Evolutionary conservation across 768 basidiomycete species (phyloP), one percentile per base, ranked within the genome.

Genomic region (Naganishia kalamii): DNA sequence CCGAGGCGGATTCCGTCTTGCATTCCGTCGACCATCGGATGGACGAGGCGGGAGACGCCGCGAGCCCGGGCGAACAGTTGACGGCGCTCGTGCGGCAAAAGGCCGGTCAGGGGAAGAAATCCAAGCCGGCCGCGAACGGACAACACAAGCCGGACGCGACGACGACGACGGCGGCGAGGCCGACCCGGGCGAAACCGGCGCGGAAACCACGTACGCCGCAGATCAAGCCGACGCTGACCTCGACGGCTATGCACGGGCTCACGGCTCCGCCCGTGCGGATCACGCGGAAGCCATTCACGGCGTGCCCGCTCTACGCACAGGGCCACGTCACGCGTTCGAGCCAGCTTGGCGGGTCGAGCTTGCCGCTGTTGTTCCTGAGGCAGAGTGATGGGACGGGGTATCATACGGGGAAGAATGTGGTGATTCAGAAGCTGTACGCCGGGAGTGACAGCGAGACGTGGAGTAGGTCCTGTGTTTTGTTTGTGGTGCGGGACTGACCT

Each of bases 321-420:
- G 64, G 64, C 10, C 52, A 65, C 15, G 49, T 60, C 10, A 54
- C 41, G 37, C 40, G 64, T 5, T 27, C 30, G 6, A 52, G 25
- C n/a, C 60, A 59, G 27, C 54, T 68, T 3, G 66, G 66, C 32
- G 48, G 50, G 10, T 68, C 66, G 7, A 62, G 60, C 25, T 60
- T 68, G 57, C 66, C 66, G 4, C 35, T 68, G 25, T 54, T 68
- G 19, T 68, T 68, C 30, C 25, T 68, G 46, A 5, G 66, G 17
- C 66, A 62, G 30, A 68, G 66, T 43, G 66, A 68, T 44, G 62
- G 62, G 23, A 68, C 66, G 25, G 66, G 66, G 32, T 68, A 63
- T 33, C 66, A 68, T 35, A 63, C 66, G n/a, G 60, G 66, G 13
- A 68, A 68, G 62, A 68, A 68, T 43, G 35, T 68, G 12, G 51